Percentiles rank a stretch among this genome's conserved stretches.
Evolutionary conservation across 495 filamentous ascomycete genomes (phyloP).

Genomic region (Usnea hakonensis): DNA sequence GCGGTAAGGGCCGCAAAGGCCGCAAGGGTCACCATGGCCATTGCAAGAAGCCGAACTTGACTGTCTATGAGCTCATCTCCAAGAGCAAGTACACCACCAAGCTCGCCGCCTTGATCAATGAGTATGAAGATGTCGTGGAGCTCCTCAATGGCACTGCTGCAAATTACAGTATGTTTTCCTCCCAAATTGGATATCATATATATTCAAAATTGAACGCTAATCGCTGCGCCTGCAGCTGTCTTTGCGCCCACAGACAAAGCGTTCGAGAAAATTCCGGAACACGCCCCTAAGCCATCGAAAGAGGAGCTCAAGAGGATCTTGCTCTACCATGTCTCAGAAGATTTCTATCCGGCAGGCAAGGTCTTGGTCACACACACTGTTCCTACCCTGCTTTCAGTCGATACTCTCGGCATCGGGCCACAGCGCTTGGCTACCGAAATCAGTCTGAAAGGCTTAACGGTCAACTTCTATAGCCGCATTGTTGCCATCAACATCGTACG

Average conservation of each 20-base stretch:
- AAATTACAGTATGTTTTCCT: slow-evolving; percentile 40
- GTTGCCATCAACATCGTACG: slow-evolving; percentile 58
- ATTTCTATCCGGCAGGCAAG: slow-evolving; percentile 51
- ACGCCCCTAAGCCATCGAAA: slow-evolving; percentile 46
- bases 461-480: slow-evolving; percentile 69
- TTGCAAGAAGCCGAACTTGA: slow-evolving; percentile 47
- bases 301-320: slow-evolving; percentile 58
- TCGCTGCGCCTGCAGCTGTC: slow-evolving; percentile 42
- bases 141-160: slow-evolving; percentile 58
- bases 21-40: slow-evolving; percentile 24
- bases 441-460: slow-evolving; percentile 46
- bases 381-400: slow-evolving; percentile 52
- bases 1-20: slow-evolving; percentile 12
- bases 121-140: slow-evolving; percentile 60
- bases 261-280: slow-evolving; percentile 58
- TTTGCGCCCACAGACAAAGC: slow-evolving; percentile 73
- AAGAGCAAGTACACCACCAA: slow-evolving; percentile 66
- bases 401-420: slow-evolving; percentile 47
- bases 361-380: slow-evolving; percentile 59
- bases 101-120: slow-evolving; percentile 63
- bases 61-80: slow-evolving; percentile 68
- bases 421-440: slow-evolving; percentile 61
- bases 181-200: not conserved
- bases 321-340: slow-evolving; percentile 61
- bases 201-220: not conserved